Percentiles rank a stretch among this genome's conserved stretches.
phyloP scores from a whole-genome alignment of 2,329 filamentous ascomycete species.

The Trichoderma polysporum region DNA sequence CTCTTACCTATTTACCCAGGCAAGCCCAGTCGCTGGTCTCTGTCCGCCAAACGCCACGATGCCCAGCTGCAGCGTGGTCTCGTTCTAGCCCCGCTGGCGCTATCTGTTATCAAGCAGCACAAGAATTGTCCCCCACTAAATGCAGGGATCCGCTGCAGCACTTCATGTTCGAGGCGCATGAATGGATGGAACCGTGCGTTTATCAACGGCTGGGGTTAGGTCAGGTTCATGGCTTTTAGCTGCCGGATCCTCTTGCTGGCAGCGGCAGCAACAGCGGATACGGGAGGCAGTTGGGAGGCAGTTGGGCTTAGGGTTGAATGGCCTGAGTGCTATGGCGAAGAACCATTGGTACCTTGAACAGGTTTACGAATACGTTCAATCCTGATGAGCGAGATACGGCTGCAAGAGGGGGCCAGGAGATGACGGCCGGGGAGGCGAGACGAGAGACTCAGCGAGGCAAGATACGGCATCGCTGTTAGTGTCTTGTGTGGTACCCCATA shows the following conservation, averaged over 20 bases:
- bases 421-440: not conserved
- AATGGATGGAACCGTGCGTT: not conserved
- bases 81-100: constrained; percentile 6
- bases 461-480: not conserved
- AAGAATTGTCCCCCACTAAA: constrained; percentile 9
- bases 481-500: not conserved
- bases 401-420: not conserved
- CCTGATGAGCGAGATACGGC: not conserved
- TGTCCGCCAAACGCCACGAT: constrained; percentile 7
- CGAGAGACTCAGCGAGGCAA: not conserved
- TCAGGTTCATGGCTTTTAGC: not conserved
- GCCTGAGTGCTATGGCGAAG: not conserved
- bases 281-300: no score
- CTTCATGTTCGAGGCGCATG: constrained; percentile 11
- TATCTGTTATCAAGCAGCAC: constrained; percentile 18
- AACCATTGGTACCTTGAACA: not conserved
- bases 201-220: constrained; percentile 8
- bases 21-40: not conserved
- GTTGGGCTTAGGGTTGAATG: no score
- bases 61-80: not conserved
- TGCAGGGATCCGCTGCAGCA: constrained; percentile 18
- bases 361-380: not conserved
- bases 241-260: not conserved
- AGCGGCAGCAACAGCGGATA: not conserved
- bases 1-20: constrained; percentile 19